Base-by-base conservation (phyloP, 2,329 filamentous ascomycete genomes). In the Mycosphaerella arachidis region DNA sequence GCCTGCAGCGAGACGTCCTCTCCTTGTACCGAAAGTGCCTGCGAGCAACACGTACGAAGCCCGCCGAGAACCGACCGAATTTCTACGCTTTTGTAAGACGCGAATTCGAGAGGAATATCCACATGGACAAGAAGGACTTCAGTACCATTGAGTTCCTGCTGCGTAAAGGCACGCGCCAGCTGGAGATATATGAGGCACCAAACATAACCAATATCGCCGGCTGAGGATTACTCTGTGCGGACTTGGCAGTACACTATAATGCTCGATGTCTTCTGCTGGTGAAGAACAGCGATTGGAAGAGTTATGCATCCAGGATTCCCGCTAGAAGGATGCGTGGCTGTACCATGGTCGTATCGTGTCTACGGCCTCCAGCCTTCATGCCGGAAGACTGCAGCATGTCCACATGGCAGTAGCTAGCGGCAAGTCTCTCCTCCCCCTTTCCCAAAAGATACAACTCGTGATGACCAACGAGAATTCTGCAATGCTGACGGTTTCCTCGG, bases 1-100 rank as follows among this genome's bases (percentile, higher is more conserved):
- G 94, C 37, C 80, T 97, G n/a, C 93, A 97, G 73, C 88, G 85
- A 69, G 91, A 96, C 70, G 93, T 97, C 3, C 76, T 97, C 55
- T 82, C 86, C 35, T 84, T 99, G 13, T 99, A 97, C 74, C 86
- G 93, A 60, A 84, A 86, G 72, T 97, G 93, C 70, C 79, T 99
- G 29, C 85, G 92, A 61, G 90, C 90, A 70, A 86, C 88, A 60
- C 85, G 88, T 61, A 87, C 86, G 70, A 97, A 99, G 75, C 91
- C 92, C 53, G 73, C 77, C 68, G 56, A 59, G 1, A 66, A 59
- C 8, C 66, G 71, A 13, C 63, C 66, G 2, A 72, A 74, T 58
- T 74, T 73, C 59, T 57, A 73, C 52, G 58, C 59, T 27, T 78
- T 71, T 40, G 54, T 67, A 5, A 63, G 67, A 43, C 74, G 79